Evolutionary conservation across 2,329 filamentous ascomycete species (phyloP), one percentile per base, ranked within the genome.

Genomic region (Talaromyces atroroseus): DNA sequence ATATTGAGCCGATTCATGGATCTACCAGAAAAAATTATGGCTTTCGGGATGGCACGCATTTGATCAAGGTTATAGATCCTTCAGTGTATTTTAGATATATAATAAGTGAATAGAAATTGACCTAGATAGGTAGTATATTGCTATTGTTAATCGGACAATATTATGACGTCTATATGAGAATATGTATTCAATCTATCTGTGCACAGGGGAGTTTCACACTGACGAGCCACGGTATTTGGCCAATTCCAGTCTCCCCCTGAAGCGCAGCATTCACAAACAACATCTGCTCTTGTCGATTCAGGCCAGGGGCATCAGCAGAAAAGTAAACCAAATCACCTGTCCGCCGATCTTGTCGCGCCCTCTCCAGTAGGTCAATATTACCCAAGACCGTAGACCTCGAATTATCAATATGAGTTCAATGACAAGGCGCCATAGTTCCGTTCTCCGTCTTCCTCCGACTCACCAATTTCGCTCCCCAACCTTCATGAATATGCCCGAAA

Each of bases 231-330:
- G 80, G 78, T 16, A 76, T 64, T 44, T 85, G 80, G 10, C 68
- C 64, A 20, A 36, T 38, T 4, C 23, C 52, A 29, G 46, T n/a
- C n/a, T 24, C 63, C 3, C 78, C 73, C 68, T 82, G 72, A 24
- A 85, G 78, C 0, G 83, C 73, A 1, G 82, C 82, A 64, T 86
- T 86, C 10, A 86, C 71, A 63, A 86, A 84, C 6, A 85, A 64
- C 0, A 82, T 86, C 60, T 83, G 75, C 44, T 71, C 32, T 36
- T 36, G 12, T 36, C 26, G 65, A 0, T 78, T 78, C 7, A 46
- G 50, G 29, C 68, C 48, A 78, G 61, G 63, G 23, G 64, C 59
- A 74, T 67, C 62, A 0, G 66, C 65, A 52, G 76, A 74, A 56
- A 74, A 69, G 36, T 78, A 80, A 2, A 78, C 68, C 14, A 65